A percentile compares a stretch with the other conserved stretches of the same genome.
Conservation (phyloP, 2,329 filamentous ascomycete species). For the Nakataea oryzae region DNA sequence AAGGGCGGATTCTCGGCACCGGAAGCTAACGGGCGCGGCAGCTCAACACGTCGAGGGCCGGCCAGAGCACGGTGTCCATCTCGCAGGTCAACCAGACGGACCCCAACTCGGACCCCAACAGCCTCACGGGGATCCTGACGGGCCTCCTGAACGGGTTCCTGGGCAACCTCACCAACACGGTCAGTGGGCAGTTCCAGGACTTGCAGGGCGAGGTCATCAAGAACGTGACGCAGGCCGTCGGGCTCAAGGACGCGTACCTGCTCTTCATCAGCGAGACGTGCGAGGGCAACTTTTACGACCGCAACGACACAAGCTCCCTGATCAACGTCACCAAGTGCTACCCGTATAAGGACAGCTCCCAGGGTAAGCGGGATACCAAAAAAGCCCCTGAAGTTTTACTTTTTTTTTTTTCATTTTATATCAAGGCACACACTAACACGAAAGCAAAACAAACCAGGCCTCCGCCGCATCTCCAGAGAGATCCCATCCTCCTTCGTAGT, state of each 20-base stretch:
- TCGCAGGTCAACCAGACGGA: neutral
- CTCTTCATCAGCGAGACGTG: constrained; percentile 12
- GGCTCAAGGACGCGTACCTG: constrained; percentile 12
- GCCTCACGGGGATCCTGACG: constrained; percentile 8
- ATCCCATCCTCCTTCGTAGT: constrained; percentile 13
- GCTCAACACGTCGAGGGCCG: constrained; percentile 2
- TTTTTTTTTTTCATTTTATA: neutral
- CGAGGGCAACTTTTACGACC: constrained; percentile 10
- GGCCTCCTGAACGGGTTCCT: constrained; percentile 10
- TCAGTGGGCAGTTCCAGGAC: constrained; percentile 11
- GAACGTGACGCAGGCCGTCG: constrained; percentile 11
- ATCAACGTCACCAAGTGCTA: constrained; percentile 6
- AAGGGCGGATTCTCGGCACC: neutral
- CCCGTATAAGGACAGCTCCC: neutral
- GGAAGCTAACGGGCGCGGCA: neutral
- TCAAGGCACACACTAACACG: neutral
- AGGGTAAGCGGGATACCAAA: neutral
- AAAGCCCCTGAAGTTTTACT: neutral
- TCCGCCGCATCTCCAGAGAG: constrained; percentile 11
- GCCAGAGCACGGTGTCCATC: neutral
- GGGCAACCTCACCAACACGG: constrained; percentile 1
- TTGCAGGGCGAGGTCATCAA: constrained; percentile 12
- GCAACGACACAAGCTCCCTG: constrained; percentile 6
- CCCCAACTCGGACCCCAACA: neutral
- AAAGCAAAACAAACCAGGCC: constrained; percentile 4